Base-by-base conservation (phyloP, 768 basidiomycete genomes). In the Crucibulum laeve region DNA sequence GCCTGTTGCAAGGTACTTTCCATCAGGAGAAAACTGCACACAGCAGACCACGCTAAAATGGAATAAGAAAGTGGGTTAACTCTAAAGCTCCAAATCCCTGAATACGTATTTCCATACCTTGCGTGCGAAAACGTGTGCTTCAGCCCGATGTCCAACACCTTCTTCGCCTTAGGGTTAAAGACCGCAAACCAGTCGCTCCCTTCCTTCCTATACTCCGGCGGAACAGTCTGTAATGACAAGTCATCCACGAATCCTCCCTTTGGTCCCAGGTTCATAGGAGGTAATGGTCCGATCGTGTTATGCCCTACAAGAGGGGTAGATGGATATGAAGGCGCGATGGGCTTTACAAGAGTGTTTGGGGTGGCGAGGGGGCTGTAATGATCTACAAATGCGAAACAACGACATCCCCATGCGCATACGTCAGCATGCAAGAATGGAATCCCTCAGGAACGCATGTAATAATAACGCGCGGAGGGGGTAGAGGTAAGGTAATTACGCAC, bases 11-110 rank as follows among this genome's bases (percentile, higher is more conserved):
- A 98, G 76, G 53, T 75, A 88, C 60, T 87, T 88, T 22, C 95
- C 95, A 60, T 98, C 92, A 11, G 87, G 80, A 4, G 92, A 95
- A 65, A 98, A 97, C 49, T 86, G 80, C 15, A 98, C 95, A 58
- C 94, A 96, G 61, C 95, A 98, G 0, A 77, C 74, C 13, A 77
- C 75, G 36, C 76, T 78, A 44, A 49, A 7, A 45, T 42, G 40
- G 25, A 40, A 52, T 45, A 44, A 47, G 46, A 35, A 44, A 42
- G 40, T 40, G 42, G 21, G 39, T 38, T n/a, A 40, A 38, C 21
- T 3, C n/a, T 19, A 40, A 28, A 5, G 32, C 48, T 32, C 10
- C 39, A 35, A 61, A n/a, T n/a, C n/a, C n/a, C n/a, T n/a, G n/a
- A n/a, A n/a, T n/a, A n/a, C n/a, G n/a, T n/a, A n/a, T n/a, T n/a